phyloP scores from a whole-genome alignment of 225 moss, liverwort and hornwort species.

The Pseudisothecium myosuroides region DNA sequence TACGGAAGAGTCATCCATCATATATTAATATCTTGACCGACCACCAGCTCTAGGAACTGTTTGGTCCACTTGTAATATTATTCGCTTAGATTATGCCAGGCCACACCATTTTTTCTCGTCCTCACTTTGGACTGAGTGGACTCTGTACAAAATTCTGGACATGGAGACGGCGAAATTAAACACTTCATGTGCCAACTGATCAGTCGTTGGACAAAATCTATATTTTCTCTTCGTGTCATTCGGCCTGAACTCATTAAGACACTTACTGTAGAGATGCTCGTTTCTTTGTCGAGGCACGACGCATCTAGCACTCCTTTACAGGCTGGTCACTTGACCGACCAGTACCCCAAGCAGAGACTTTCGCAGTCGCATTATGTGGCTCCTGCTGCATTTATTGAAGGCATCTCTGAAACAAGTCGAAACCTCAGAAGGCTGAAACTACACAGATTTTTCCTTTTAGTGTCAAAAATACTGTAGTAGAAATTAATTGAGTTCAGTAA shows the following conservation, averaged over 20 bases:
- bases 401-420: neutral
- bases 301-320: neutral
- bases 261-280: neutral
- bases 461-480: too few species aligned
- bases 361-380: neutral
- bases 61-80: slow-evolving; percentile 4
- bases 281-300: neutral
- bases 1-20: neutral
- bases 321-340: slow-evolving; percentile 11
- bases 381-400: neutral
- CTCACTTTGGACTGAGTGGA: neutral
- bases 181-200: neutral
- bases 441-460: neutral
- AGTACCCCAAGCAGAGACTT: neutral
- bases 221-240: neutral
- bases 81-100: neutral
- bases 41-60: neutral
- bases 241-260: neutral
- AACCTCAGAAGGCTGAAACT: neutral
- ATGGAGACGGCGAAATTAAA: neutral
- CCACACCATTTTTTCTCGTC: neutral
- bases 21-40: neutral
- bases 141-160: slow-evolving; percentile 1
- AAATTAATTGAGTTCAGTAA: neutral
- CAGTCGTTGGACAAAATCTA: neutral